Evolutionary conservation across 495 filamentous ascomycete species (phyloP), one percentile per base, ranked within the genome.

Genomic region (Astrocystis sublimbata): DNA sequence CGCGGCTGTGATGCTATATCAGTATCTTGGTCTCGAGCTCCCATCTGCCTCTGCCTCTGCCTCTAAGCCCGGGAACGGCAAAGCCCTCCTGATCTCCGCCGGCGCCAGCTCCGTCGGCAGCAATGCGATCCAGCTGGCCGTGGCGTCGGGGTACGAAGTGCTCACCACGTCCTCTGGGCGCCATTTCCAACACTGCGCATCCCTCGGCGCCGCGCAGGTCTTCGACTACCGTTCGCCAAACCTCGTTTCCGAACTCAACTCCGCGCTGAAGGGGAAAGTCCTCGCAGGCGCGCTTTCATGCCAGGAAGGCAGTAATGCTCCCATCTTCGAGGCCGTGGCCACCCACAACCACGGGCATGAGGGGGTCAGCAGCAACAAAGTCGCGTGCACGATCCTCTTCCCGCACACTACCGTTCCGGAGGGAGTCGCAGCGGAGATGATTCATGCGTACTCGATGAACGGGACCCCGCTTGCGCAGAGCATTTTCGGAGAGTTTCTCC

Each of bases 121-220:
- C 64, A 81, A 81, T 58, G 84, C 83, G 0, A 87, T 89, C 64
- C 89, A 91, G 63, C 76, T 88, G 15, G 86, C 85, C 8, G 76
- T 75, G 0, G 81, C 83, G 0, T 76, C 86, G 0, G 88, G 88
- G 4, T 83, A 82, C 42, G 79, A 83, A 23, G 87, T 90, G 0
- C 69, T 85, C 61, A 76, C 83, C 0, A 88, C 85, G 0, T 75
- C 83, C 2, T 83, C 80, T 1, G 71, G 76, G 0, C 75, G 74
- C 56, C 88, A 90, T 67, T 78, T 83, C 55, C 77, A 77, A 0
- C 81, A 79, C 63, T 74, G 83, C 58, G 79, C 78, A 60, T 61
- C 49, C 0, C 77, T 88, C 0, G 86, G 88, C 9, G 88, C 88
- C 2, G 70, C 61, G 4, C 56, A 71, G 15, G 82, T 80, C 1